Evolutionary conservation across 2,329 filamentous ascomycete genomes (phyloP), one percentile per base, ranked within the genome.

Genomic region (Madurella mycetomatis): DNA sequence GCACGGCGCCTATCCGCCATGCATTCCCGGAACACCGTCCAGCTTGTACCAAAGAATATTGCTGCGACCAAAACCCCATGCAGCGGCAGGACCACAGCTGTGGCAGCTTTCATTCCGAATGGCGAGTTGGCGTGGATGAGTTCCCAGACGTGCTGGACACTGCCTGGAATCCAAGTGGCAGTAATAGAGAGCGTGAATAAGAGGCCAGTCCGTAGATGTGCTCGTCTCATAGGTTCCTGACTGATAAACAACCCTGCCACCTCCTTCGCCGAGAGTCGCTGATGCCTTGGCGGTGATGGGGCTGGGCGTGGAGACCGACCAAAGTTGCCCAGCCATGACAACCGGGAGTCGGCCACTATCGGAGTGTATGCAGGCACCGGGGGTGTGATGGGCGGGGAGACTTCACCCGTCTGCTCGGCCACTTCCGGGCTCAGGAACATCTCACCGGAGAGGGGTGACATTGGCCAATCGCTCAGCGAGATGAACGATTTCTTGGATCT

Each of bases 51-150:
- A 17, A 58, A 57, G 46, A 62, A 62, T 12, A 62, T 54, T 7
- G 54, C 46, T 1, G 40, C 58, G 25, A 56, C 60, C 56, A 56
- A 60, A 1, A 60, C 47, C 12, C 60, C 60, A 41, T 62, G 60
- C 9, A 60, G 15, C 4, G 58, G 56, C 9, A 60, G 30, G 2
- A 59, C 47, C 1, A 47, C 51, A 2, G 58, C 56, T 2, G 54
- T 56, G 1, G 48, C 56, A n/a, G 55, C 43, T 40, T 55, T 51
- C 39, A 56, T 53, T 9, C 30, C 34, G 41, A 52, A 56, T 2
- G 55, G 45, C 12, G 50, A 30, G 34, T 56, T 47, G 1, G 39
- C 12, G 40, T 47, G 44, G 19, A 54, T 13, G 15, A 60, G 43
- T 12, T 53, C 50, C 9, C 47, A 37, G 15, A 59, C 54, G 12